Evolutionary conservation across 2,329 filamentous ascomycete species (phyloP).

Genomic region (Lasiodiplodia hormozganensis): DNA sequence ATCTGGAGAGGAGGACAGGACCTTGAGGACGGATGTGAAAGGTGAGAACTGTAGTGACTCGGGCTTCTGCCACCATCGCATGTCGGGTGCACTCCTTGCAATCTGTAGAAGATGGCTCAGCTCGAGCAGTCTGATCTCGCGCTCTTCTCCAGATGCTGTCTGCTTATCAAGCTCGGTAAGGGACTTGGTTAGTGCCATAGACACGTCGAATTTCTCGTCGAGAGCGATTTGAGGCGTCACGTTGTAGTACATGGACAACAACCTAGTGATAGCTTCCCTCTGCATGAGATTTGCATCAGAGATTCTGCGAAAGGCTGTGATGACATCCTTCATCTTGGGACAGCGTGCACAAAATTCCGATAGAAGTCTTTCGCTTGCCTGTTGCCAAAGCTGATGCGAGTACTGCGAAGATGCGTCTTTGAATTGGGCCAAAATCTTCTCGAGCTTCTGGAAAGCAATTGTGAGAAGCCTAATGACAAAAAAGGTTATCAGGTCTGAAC

Average conservation of each 20-base stretch:
- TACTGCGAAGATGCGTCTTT: slow-evolving; percentile 50
- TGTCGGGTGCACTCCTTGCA: slow-evolving; percentile 78
- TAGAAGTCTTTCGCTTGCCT: slow-evolving; percentile 71
- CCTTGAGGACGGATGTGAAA: slow-evolving; percentile 72
- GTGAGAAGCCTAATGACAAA: slow-evolving; percentile 83
- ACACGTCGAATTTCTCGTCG: slow-evolving; percentile 87
- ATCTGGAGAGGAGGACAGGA: slow-evolving; percentile 59
- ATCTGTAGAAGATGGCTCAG: slow-evolving; percentile 82
- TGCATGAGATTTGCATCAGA: slow-evolving; percentile 72
- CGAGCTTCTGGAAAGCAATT: slow-evolving; percentile 79
- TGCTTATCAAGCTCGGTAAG: slow-evolving; percentile 65
- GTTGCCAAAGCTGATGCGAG: slow-evolving; percentile 67
- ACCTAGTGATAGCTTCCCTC: slow-evolving; percentile 76
- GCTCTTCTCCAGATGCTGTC: slow-evolving; percentile 49
- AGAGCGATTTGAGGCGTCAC: slow-evolving; percentile 79
- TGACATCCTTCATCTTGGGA: slow-evolving; percentile 81
- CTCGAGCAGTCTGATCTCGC: slow-evolving; percentile 71
- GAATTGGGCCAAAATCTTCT: slow-evolving; percentile 67
- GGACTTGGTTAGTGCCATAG: slow-evolving; percentile 73
- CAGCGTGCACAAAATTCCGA: slow-evolving; percentile 79
- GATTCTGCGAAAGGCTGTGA: slow-evolving; percentile 74
- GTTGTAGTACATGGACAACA: slow-evolving; percentile 86
- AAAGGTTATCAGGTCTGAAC: slow-evolving; percentile 80
- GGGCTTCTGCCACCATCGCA: slow-evolving; percentile 87
- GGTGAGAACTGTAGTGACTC: slow-evolving; percentile 70